Conservation (phyloP, 352 stramenopile genomes). For the Pythium oligandrum region DNA sequence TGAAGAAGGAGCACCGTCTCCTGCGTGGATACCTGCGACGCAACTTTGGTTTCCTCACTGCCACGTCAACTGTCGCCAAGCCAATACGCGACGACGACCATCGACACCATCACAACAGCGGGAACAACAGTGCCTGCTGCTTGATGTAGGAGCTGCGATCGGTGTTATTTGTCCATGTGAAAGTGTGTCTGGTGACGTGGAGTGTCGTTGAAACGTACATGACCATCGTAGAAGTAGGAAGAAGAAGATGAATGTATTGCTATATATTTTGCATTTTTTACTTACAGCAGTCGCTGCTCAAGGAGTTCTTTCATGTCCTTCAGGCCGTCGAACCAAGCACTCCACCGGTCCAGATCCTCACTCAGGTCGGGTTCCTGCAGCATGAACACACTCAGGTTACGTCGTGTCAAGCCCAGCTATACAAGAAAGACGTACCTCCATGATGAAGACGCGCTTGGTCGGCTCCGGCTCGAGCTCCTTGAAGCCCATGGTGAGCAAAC, state of each 20-base stretch:
- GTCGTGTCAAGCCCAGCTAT: not conserved
- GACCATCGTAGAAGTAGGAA: no score
- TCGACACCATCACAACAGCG: constrained; percentile 3
- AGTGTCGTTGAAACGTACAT: no score
- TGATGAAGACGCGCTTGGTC: constrained; percentile 43
- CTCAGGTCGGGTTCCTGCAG: constrained; percentile 71
- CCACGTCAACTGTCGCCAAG: not conserved
- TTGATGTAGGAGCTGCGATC: constrained; percentile 2
- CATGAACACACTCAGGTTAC: not conserved
- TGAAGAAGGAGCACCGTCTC: constrained; percentile 62
- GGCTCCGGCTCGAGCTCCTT: constrained; percentile 47
- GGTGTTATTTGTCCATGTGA: no score
- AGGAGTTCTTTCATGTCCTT: constrained; percentile 47
- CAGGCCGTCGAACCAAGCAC: constrained; percentile 71
- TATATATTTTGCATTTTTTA: no score
- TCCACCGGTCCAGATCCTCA: constrained; percentile 75
- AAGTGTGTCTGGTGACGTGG: no score
- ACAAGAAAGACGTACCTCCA: constrained; percentile 39
- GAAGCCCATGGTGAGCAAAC: constrained; percentile 71
- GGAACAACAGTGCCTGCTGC: constrained; percentile 3
- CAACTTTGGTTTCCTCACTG: constrained; percentile 71
- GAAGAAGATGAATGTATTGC: no score
- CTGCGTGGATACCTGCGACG: constrained; percentile 71
- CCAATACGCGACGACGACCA: constrained; percentile 9
- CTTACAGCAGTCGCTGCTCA: no score